A percentile compares a stretch with the other conserved stretches of the same genome.
Conservation (phyloP, 2,329 filamentous ascomycete species). For the Allantophomopsis cytisporea region DNA sequence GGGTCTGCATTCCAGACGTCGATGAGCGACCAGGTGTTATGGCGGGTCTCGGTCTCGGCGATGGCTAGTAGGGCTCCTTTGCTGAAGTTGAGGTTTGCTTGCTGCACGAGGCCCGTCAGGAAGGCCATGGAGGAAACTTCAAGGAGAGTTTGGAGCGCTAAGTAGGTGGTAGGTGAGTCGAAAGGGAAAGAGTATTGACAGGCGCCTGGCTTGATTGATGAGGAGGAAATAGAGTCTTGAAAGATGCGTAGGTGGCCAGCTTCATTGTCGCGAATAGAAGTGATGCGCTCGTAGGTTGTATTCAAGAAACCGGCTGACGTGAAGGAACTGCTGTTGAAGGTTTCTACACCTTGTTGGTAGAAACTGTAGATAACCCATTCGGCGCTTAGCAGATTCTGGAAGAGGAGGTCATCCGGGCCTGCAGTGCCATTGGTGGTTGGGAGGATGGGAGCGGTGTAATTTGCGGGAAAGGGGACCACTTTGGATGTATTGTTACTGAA, state of each 20-base stretch:
- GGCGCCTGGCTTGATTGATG: slow-evolving; percentile 24
- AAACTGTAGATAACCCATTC: slow-evolving; percentile 31
- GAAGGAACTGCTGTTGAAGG: slow-evolving; percentile 22
- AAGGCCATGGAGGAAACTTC: slow-evolving; percentile 25
- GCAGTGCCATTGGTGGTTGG: slow-evolving; percentile 16
- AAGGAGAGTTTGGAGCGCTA: slow-evolving; percentile 20
- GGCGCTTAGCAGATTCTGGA: slow-evolving; percentile 27
- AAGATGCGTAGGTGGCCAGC: slow-evolving; percentile 29
- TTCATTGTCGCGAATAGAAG: slow-evolving; percentile 29
- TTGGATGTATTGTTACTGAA: slow-evolving; percentile 21
- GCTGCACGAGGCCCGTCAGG: slow-evolving; percentile 21
- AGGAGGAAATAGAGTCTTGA: slow-evolving; percentile 25
- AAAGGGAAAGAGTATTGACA: slow-evolving; percentile 20
- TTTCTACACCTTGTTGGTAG: slow-evolving; percentile 26
- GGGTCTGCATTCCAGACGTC: slow-evolving; percentile 24
- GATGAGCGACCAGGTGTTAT: slow-evolving; percentile 26
- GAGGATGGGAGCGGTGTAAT: slow-evolving; percentile 19
- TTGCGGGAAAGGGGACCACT: slow-evolving; percentile 21
- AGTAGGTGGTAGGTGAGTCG: slow-evolving; percentile 8
- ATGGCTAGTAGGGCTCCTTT: slow-evolving; percentile 23
- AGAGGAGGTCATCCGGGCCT: slow-evolving; percentile 25
- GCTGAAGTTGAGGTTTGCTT: slow-evolving; percentile 18
- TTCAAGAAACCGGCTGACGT: slow-evolving; percentile 20
- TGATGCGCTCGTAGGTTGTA: slow-evolving; percentile 23
- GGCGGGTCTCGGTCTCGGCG: slow-evolving; percentile 22